phyloP scores from a whole-genome alignment of 257 asterid species.

The Nicotiana noctiflora region DNA sequence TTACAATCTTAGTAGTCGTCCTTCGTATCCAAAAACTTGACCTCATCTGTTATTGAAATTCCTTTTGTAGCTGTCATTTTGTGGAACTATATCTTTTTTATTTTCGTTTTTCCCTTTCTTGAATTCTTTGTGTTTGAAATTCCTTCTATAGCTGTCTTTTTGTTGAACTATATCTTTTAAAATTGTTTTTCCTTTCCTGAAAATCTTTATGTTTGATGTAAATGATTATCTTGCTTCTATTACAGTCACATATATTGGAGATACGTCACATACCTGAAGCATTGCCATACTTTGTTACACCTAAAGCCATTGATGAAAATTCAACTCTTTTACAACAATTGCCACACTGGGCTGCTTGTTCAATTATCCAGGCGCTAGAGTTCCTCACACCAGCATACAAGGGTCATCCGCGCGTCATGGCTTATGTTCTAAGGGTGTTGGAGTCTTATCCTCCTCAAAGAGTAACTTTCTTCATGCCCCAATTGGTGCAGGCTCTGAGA shows the following conservation, averaged over 20 bases:
- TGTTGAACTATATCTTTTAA: too few relatives aligned
- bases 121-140: too few relatives aligned
- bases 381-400: constrained; percentile 91
- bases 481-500: constrained; percentile 93
- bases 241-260: constrained; percentile 71
- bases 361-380: constrained; percentile 91
- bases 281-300: constrained; percentile 90
- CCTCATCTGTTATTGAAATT: too few relatives aligned
- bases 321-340: constrained; percentile 87
- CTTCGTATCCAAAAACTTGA: not conserved
- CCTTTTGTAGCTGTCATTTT: too few relatives aligned
- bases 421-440: constrained; percentile 95
- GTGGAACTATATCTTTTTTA: too few relatives aligned
- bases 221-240: constrained; percentile 12
- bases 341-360: constrained; percentile 99
- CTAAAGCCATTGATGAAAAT: constrained; percentile 90
- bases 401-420: constrained; percentile 99
- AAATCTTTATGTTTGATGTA: not conserved
- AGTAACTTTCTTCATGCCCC: constrained; percentile 99
- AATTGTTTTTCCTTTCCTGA: too few relatives aligned
- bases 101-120: too few relatives aligned
- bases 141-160: too few relatives aligned
- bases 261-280: constrained; percentile 87
- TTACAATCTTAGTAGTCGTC: constrained; percentile 2
- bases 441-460: constrained; percentile 95